Evolutionary conservation across 2,329 filamentous ascomycete species (phyloP).

Genomic region (Calonectria hawksworthii): DNA sequence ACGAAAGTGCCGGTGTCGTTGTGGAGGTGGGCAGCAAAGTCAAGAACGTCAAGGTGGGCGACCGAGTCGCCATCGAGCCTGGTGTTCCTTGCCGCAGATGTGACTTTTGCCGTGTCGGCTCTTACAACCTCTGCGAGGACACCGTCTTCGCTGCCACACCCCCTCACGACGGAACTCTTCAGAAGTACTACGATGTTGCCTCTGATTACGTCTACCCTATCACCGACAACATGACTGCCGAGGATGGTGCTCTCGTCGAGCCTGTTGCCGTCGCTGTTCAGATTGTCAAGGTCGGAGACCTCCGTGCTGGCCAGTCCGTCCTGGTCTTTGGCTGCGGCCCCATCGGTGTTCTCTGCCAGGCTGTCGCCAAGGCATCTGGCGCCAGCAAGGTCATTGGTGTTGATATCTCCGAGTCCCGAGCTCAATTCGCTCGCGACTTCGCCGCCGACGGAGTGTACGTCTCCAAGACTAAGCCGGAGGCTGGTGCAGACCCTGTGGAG

Average conservation of each 20-base stretch:
- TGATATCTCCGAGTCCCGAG: slow-evolving; percentile 56
- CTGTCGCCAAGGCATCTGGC: slow-evolving; percentile 59
- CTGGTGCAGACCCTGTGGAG: slow-evolving; percentile 51
- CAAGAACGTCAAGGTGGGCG: slow-evolving; percentile 24
- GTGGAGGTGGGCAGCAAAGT: slow-evolving; percentile 19
- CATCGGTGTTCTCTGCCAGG: slow-evolving; percentile 54
- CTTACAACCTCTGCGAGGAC: slow-evolving; percentile 44
- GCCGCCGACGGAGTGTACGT: slow-evolving; percentile 59
- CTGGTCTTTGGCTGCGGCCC: slow-evolving; percentile 28
- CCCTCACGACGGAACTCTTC: slow-evolving; percentile 24
- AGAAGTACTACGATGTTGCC: slow-evolving; percentile 22
- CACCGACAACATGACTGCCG: slow-evolving; percentile 13
- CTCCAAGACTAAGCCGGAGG: slow-evolving; percentile 45
- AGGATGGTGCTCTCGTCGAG: slow-evolving; percentile 26
- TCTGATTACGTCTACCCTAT: slow-evolving; percentile 24
- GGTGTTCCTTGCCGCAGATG: slow-evolving; percentile 60
- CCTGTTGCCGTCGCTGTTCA: slow-evolving; percentile 25
- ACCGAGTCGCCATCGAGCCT: slow-evolving; percentile 61
- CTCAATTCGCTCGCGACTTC: slow-evolving; percentile 56
- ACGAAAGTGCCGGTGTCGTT: slow-evolving; percentile 20
- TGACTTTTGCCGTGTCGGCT: slow-evolving; percentile 55
- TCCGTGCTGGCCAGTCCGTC: slow-evolving; percentile 17
- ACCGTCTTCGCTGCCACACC: slow-evolving; percentile 25
- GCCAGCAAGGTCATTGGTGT: slow-evolving; percentile 59
- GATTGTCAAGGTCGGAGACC: slow-evolving; percentile 20